Base-by-base conservation (phyloP, 2,329 filamentous ascomycete species). In the Aspergillus amoenus region DNA sequence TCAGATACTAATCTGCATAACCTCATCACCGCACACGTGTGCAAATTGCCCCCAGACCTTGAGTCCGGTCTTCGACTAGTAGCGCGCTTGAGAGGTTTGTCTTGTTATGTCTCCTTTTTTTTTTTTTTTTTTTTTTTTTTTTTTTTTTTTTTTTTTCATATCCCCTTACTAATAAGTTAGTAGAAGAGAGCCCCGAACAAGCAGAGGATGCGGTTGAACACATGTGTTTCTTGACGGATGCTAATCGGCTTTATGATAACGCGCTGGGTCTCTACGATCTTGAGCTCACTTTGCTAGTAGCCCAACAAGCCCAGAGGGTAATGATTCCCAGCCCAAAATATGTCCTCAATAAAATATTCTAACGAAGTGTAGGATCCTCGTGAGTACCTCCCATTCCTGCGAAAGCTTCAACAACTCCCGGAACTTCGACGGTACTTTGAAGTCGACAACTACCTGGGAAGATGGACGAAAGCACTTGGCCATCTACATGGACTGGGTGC, bases 151-250 rank as follows among this genome's bases (percentile, higher is more conserved):
- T 4, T 40, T 40, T 18, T 3, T 37, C 9, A 18, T n/a, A 44
- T 8, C 44, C 4, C 5, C 8, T 45, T 45, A 48, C 65, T 70
- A 50, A 69, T 43, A 37, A 15, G 12, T 21, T 40, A 73, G 41
- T 48, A 76, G 81, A 83, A 55, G 83, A 88, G 63, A 84, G 89
- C 49, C 79, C 85, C 42, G 83, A 86, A 52, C 81, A 93, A 63
- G 91, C 91, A 0, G 93, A 97, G 64, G 88, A 88, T 72, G 93
- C 93, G 0, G 88, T 97, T 21, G 92, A 97, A 70, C 94, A 99
- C 69, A 97, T 99, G 59, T 97, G 92, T 80, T 99, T 99, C 80
- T 82, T 99, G 42, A 91, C 93, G 0, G 94, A 99, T 73, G 89
- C 95, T 45, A 95, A 97, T 72, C 87, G 87, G 40, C 84, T 99